phyloP scores from a whole-genome alignment of 805 yeast species.

The Wickerhamomyces rabaulensis region DNA sequence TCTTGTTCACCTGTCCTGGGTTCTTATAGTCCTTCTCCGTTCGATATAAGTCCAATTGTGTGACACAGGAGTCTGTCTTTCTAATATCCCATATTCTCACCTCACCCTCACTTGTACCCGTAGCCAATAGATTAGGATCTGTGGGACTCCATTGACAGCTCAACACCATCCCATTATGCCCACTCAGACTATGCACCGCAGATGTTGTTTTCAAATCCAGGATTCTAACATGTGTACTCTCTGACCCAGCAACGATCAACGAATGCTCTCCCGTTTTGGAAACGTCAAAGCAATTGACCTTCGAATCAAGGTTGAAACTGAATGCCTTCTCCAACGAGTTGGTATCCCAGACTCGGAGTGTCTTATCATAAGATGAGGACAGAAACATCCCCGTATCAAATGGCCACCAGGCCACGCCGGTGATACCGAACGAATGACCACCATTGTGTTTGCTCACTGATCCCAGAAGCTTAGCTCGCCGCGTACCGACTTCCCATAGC shows the following conservation, averaged over 20 bases:
- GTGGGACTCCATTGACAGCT: slow-evolving; percentile 74
- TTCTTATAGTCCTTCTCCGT: slow-evolving; percentile 28
- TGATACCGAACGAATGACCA: slow-evolving; percentile 69
- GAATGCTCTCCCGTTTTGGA: slow-evolving; percentile 41
- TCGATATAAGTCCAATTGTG: slow-evolving; percentile 53
- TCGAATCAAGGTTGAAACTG: slow-evolving; percentile 52
- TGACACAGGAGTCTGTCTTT: slow-evolving; percentile 56
- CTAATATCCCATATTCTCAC: slow-evolving; percentile 85
- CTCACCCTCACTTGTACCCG: slow-evolving; percentile 81
- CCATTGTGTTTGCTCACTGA: slow-evolving; percentile 22
- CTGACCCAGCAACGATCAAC: slow-evolving; percentile 64
- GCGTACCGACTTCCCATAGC: slow-evolving; percentile 50
- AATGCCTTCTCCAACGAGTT: slow-evolving; percentile 60
- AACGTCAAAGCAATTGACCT: slow-evolving; percentile 65
- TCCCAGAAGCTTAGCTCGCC: slow-evolving; percentile 7
- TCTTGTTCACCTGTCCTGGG: slow-evolving; percentile 14
- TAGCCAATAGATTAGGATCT: slow-evolving; percentile 54
- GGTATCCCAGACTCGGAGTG: slow-evolving; percentile 80
- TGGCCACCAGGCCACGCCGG: slow-evolving; percentile 84
- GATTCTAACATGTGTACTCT: slow-evolving; percentile 62
- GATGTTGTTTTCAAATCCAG: slow-evolving; percentile 72
- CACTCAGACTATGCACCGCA: slow-evolving; percentile 64
- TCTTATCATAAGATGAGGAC: slow-evolving; percentile 73
- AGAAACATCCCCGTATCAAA: slow-evolving; percentile 81
- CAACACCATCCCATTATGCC: slow-evolving; percentile 48